Evolutionary conservation across 345 rosid genomes (phyloP).

Genomic region (Citrus trifoliata): DNA sequence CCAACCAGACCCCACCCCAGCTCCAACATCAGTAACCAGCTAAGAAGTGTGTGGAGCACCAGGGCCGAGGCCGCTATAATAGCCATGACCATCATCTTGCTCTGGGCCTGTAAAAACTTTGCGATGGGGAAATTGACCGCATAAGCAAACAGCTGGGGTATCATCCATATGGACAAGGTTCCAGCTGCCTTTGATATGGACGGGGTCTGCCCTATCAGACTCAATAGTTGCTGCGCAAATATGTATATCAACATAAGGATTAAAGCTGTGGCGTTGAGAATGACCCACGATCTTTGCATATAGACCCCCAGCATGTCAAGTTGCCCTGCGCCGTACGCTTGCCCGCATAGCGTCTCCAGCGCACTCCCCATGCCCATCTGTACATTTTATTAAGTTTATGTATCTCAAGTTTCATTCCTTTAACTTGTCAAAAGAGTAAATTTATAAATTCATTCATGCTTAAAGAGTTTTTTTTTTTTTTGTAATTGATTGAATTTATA

Average conservation of each 20-base stretch:
- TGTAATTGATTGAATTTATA: too few relatives aligned
- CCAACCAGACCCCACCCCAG: conserved; percentile 74
- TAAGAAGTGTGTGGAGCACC: conserved; percentile 49
- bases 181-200: conserved; percentile 74
- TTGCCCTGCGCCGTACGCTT: conserved; percentile 86
- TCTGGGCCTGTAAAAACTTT: conserved; percentile 84
- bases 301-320: conserved; percentile 84
- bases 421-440: too few relatives aligned
- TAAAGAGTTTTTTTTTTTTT: background rate
- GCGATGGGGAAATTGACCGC: conserved; percentile 75
- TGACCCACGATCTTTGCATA: conserved; percentile 92
- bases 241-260: conserved; percentile 53
- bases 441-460: too few relatives aligned
- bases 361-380: conserved; percentile 99
- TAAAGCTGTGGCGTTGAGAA: conserved; percentile 57
- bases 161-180: conserved; percentile 65
- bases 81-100: conserved; percentile 91
- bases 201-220: conserved; percentile 64
- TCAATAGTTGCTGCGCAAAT: conserved; percentile 52
- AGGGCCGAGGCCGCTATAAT: conserved; percentile 53
- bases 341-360: conserved; percentile 91
- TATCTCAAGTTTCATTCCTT: too few relatives aligned
- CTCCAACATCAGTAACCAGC: conserved; percentile 67
- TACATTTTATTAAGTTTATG: too few relatives aligned
- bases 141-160: conserved; percentile 83